Evolutionary conservation across 345 rosid species (phyloP).

Genomic region (Punica granatum): DNA sequence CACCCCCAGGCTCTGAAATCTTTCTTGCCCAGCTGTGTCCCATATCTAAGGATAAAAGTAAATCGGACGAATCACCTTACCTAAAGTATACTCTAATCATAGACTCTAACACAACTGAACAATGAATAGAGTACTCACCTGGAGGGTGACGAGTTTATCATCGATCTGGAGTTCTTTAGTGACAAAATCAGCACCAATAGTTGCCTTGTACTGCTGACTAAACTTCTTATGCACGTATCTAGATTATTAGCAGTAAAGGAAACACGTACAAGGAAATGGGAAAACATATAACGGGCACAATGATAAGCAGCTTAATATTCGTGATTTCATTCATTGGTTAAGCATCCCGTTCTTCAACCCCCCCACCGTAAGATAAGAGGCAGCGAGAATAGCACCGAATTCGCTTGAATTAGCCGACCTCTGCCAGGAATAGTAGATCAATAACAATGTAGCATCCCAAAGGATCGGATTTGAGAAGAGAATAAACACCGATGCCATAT

Average conservation of each 20-base stretch:
- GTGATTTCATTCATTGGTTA: too few relatives aligned
- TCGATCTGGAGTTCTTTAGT: slow-evolving; percentile 94
- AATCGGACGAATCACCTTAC: not conserved
- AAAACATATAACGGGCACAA: not conserved
- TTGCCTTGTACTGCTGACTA: slow-evolving; percentile 94
- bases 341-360: not conserved
- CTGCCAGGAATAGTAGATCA: not conserved
- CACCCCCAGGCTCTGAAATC: slow-evolving; percentile 95
- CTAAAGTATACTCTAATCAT: not conserved
- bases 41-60: slow-evolving; percentile 48
- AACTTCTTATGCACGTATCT: slow-evolving; percentile 79
- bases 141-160: slow-evolving; percentile 85
- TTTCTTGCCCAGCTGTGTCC: slow-evolving; percentile 98
- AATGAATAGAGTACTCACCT: slow-evolving; percentile 35
- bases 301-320: not conserved
- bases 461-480: not conserved
- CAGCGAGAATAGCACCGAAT: not conserved
- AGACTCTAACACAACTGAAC: too few relatives aligned
- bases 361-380: too few relatives aligned
- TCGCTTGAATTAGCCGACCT: not conserved
- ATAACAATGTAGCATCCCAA: not conserved
- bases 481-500: too few relatives aligned
- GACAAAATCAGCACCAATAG: slow-evolving; percentile 98
- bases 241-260: slow-evolving; percentile 9
- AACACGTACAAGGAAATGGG: not conserved